A percentile compares a stretch with the other conserved stretches of the same genome.
phyloP scores from a whole-genome alignment of 1,284 basidiomycete species.

The Cutaneotrichosporon sp. region DNA sequence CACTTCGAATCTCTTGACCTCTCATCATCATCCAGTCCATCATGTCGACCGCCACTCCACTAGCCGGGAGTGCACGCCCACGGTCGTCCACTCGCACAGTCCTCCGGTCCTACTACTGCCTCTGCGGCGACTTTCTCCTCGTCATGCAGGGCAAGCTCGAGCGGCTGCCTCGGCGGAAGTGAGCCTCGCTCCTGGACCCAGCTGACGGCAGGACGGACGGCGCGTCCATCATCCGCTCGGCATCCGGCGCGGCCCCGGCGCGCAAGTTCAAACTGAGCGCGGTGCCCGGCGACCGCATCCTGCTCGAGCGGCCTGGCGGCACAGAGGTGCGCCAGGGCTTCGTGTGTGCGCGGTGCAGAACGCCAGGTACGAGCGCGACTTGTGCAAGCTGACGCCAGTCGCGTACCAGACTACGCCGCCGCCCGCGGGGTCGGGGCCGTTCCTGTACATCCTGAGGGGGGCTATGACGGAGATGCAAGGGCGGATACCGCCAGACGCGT shows the following conservation, averaged over 20 bases:
- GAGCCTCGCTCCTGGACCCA: constrained; percentile 15
- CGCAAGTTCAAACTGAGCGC: constrained; percentile 50
- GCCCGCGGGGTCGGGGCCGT: constrained; percentile 40
- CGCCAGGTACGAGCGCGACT: constrained; percentile 25
- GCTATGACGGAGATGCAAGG: constrained; percentile 50
- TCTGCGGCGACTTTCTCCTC: constrained; percentile 49
- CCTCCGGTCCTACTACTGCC: constrained; percentile 48
- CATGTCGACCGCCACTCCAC: no score
- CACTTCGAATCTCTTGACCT: no score
- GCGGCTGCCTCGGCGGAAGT: constrained; percentile 40
- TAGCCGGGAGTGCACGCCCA: no score
- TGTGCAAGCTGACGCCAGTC: constrained; percentile 21
- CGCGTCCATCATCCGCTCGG: constrained; percentile 41
- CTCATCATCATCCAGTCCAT: no score
- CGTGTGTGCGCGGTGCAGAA: constrained; percentile 43
- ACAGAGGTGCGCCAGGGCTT: constrained; percentile 44
- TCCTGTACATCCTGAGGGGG: constrained; percentile 46
- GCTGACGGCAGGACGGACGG: constrained; percentile 37
- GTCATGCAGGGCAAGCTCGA: constrained; percentile 47
- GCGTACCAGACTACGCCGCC: constrained; percentile 45
- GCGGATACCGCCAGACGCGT: constrained; percentile 46
- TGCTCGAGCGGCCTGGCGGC: constrained; percentile 35
- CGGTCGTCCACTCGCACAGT: constrained; percentile 39
- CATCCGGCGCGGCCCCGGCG: constrained; percentile 29
- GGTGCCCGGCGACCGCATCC: constrained; percentile 34